phyloP scores from a whole-genome alignment of 2,329 filamentous ascomycete genomes.

The Aquanectria penicillioides region DNA sequence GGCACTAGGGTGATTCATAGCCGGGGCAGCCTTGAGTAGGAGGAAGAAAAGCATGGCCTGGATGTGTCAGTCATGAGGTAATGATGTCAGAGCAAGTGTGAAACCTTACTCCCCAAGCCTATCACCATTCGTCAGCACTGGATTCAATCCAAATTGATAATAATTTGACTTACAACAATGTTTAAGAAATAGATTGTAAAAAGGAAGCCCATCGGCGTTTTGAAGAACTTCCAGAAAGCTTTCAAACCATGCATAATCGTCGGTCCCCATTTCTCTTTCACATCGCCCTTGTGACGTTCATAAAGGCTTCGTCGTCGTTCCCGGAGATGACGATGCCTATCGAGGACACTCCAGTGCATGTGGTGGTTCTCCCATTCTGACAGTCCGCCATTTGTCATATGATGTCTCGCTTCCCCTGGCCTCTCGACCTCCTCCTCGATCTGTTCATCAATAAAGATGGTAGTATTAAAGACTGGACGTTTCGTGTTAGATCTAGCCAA shows the following conservation, averaged over 20 bases:
- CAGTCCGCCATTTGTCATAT: neutral
- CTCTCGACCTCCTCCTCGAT: too few species aligned
- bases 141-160: too few species aligned
- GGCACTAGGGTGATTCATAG: slow-evolving; percentile 51
- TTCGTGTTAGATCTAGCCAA: slow-evolving; percentile 25
- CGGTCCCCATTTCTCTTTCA: slow-evolving; percentile 37
- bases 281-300: slow-evolving; percentile 32
- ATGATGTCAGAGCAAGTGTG: too few species aligned
- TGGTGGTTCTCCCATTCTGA: neutral
- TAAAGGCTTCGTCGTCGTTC: slow-evolving; percentile 32
- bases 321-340: too few species aligned
- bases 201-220: slow-evolving; percentile 40
- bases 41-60: slow-evolving; percentile 46
- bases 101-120: slow-evolving; percentile 43
- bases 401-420: too few species aligned
- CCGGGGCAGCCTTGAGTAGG: slow-evolving; percentile 35
- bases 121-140: too few species aligned
- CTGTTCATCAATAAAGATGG: slow-evolving; percentile 15
- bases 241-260: slow-evolving; percentile 39
- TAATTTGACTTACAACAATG: slow-evolving; percentile 42
- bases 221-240: slow-evolving; percentile 44
- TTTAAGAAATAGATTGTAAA: slow-evolving; percentile 44
- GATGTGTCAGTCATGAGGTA: too few species aligned
- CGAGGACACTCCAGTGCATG: too few species aligned
- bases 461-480: slow-evolving; percentile 10